Evolutionary conservation across 2,329 filamentous ascomycete species (phyloP), one percentile per base, ranked within the genome.

Genomic region (Knoxdaviesia capensis): DNA sequence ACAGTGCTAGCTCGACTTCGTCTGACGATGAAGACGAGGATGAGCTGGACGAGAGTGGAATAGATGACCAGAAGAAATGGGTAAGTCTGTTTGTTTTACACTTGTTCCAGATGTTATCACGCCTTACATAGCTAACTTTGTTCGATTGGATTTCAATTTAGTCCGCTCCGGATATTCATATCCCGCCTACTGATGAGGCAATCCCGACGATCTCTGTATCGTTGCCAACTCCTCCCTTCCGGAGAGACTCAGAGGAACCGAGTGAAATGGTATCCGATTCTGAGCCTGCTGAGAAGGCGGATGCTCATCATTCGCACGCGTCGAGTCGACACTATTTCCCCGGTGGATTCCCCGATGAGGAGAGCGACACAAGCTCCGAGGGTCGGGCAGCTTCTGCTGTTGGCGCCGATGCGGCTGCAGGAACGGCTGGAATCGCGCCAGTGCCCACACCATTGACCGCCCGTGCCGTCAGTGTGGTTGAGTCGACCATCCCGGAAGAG

Each of bases 291-390:
- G 37, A 20, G 20, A 31, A 41, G 7, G 11, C 6, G 20, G n/a
- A 10, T 28, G 31, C 31, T 6, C 41, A 36, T 20, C 34, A 32
- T 33, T 35, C 41, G 5, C 51, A 20, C 20, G 20, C 20, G 20
- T 20, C 20, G 20, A 20, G 20, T 20, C 20, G 20, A 3, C 20
- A 20, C 36, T 63, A 63, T 36, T 56, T 77, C 10, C 77, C 77
- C 6, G 77, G 76, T 6, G 66, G 64, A 0, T 81, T 77, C 47
- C 72, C 72, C 1, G 54, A 56, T 5, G 60, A 65, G 2, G 56
- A 59, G 7, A 52, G 39, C 6, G 20, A 20, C 20, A 20, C 20
- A 20, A 20, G 20, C 20, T 20, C 20, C 20, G 20, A 20, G 20
- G 20, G 20, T 20, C 20, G 20, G 20, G 34, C 39, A 6, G 41